Evolutionary conservation across 192 early-diverging fungal genomes (phyloP).

Genomic region (Podila epicladia): DNA sequence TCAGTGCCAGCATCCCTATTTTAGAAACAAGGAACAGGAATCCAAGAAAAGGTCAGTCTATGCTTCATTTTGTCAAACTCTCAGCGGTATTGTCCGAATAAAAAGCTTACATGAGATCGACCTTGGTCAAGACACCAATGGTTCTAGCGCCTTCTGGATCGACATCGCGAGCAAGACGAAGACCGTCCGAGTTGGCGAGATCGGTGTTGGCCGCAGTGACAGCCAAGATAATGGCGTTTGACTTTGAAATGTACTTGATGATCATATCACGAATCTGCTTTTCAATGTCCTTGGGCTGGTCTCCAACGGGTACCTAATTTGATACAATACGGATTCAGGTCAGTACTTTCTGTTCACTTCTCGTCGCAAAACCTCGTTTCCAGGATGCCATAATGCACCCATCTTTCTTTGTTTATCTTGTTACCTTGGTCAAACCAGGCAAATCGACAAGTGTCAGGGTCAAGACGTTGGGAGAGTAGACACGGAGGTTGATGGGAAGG

Average conservation of each 20-base stretch:
- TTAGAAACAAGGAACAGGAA: background rate
- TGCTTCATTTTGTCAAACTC: no score
- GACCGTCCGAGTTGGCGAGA: constrained; percentile 98
- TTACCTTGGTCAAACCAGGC: constrained; percentile 95
- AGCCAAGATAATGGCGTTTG: constrained; percentile 97
- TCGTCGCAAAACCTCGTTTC: background rate
- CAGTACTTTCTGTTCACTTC: background rate
- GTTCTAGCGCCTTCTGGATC: constrained; percentile 98
- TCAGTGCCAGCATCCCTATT: constrained; percentile 94
- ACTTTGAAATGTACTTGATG: constrained; percentile 96
- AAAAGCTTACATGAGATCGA: constrained; percentile 90
- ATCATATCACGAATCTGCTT: constrained; percentile 99
- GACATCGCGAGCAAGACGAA: constrained; percentile 97
- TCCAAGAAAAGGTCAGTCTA: background rate
- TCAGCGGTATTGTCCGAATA: background rate
- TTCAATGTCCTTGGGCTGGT: constrained; percentile 99
- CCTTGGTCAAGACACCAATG: constrained; percentile 99
- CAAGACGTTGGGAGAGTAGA: constrained; percentile 98
- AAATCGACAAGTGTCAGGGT: constrained; percentile 98
- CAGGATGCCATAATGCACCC: background rate
- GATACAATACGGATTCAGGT: background rate
- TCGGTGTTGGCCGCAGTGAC: constrained; percentile 99
- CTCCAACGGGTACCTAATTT: constrained; percentile 89
- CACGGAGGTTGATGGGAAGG: constrained; percentile 95
- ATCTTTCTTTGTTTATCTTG: background rate